Conservation (phyloP, 2,329 filamentous ascomycete genomes). For the Hymenoscyphus fructigenus region DNA sequence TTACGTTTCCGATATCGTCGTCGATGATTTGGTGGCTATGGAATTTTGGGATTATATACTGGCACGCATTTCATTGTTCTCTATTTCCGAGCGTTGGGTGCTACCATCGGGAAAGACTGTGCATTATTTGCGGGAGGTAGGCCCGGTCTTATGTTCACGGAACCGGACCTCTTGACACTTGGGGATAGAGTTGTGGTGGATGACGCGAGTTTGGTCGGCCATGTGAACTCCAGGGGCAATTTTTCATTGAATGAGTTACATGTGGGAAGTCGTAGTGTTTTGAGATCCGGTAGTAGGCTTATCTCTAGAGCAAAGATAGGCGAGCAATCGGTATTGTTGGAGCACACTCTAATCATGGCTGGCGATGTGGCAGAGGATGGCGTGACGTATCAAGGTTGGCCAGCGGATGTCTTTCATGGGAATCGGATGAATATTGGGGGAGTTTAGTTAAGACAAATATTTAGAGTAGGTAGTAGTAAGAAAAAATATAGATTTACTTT, state of each 20-base stretch:
- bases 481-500: too few species aligned
- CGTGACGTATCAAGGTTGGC: conserved; percentile 55
- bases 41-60: conserved; percentile 52
- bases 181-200: conserved; percentile 54
- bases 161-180: conserved; percentile 54
- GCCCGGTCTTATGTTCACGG: conserved; percentile 54
- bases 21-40: conserved; percentile 49
- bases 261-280: neutral
- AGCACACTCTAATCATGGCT: conserved; percentile 58
- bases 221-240: conserved; percentile 50
- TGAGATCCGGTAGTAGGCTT: neutral
- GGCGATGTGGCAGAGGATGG: conserved; percentile 54
- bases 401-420: conserved; percentile 39
- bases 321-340: conserved; percentile 52
- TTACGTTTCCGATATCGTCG: conserved; percentile 43
- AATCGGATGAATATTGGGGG: neutral
- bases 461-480: too few species aligned
- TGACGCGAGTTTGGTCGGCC: conserved; percentile 55
- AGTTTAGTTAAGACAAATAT: too few species aligned
- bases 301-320: conserved; percentile 48
- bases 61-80: conserved; percentile 52
- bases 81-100: conserved; percentile 55
- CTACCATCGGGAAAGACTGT: conserved; percentile 53
- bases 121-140: conserved; percentile 54
- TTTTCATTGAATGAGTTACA: neutral